Evolutionary conservation across 2,329 filamentous ascomycete species (phyloP), one percentile per base, ranked within the genome.

Genomic region (Knufia fluminis): DNA sequence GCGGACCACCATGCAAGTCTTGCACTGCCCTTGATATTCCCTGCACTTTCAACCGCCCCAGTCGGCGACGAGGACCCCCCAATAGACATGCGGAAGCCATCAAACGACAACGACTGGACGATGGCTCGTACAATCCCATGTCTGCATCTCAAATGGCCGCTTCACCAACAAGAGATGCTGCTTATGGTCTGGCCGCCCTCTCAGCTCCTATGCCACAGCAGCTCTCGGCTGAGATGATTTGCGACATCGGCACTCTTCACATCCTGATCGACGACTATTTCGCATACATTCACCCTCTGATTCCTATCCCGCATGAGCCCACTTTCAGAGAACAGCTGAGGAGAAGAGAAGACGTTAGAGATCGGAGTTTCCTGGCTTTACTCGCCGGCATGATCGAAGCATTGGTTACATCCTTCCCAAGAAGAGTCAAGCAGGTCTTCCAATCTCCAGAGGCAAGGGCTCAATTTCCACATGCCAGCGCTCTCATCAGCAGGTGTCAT

Each of bases 51-150:
- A 73, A 81, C 42, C 71, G 80, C 54, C 79, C 79, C 22, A 82
- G 76, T 60, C 72, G 78, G 50, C 72, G 81, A 52, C 71, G 81
- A 59, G 81, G 81, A 3, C 81, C 81, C 31, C 79, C 80, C 26
- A 85, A 84, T 59, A 69, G 76, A 55, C 79, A 83, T 67, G 80
- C 80, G 16, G 80, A 83, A 67, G 78, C 77, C 17, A 75, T 83
- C 59, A 84, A 83, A 68, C 78, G 74, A 59, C 74, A 77, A 48
- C 73, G 75, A n/a, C 62, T 80, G 3, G 75, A 60, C 19, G 51
- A 57, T 31, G 56, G 51, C 23, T 39, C 31, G 20, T 56, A 50
- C 23, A 53, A 56, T 31, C 46, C 32, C 10, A 50, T 26, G 14
- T n/a, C 17, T 22, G 44, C 28, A 2, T 8, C 38, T 22, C 38